Evolutionary conservation across 768 basidiomycete species (phyloP).

Genomic region (Tylopilus intermedius): DNA sequence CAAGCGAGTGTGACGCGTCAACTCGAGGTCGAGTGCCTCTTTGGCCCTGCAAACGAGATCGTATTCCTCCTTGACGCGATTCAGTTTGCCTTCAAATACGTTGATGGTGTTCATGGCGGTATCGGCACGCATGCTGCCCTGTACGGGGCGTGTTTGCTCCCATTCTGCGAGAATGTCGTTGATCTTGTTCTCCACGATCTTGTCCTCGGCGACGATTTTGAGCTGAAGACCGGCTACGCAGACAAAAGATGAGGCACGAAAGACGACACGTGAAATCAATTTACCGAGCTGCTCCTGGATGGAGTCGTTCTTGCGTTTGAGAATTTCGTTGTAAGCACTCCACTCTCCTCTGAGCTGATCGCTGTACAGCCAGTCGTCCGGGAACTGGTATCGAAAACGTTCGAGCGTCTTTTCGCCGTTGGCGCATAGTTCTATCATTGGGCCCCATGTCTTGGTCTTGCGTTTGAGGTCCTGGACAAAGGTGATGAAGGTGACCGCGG

Average conservation of each 20-base stretch:
- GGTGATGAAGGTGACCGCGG: conserved; percentile 97
- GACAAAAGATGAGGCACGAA: conserved; percentile 1
- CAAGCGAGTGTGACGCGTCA: conserved; percentile 83
- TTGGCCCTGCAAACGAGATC: conserved; percentile 94
- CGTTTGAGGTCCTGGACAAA: conserved; percentile 99
- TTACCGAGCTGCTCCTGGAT: conserved; percentile 96
- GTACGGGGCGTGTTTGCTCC: conserved; percentile 94
- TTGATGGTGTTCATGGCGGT: conserved; percentile 95
- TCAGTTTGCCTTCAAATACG: conserved; percentile 89
- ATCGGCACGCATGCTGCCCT: conserved; percentile 94
- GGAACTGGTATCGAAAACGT: conserved; percentile 94
- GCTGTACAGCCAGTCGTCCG: conserved; percentile 96
- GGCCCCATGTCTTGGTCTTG: conserved; percentile 94
- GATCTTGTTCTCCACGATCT: conserved; percentile 95
- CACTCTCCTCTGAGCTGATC: conserved; percentile 97
- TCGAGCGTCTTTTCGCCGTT: conserved; percentile 97
- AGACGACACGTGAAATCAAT: conserved; percentile 19
- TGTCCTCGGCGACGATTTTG: conserved; percentile 99
- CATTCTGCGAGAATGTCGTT: conserved; percentile 86
- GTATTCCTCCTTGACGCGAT: conserved; percentile 88
- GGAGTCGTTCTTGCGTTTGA: conserved; percentile 95
- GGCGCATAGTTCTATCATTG: conserved; percentile 91
- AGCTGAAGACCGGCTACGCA: conserved; percentile 86
- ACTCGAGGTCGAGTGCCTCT: conserved; percentile 91
- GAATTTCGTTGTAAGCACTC: conserved; percentile 96